phyloP scores from a whole-genome alignment of 495 filamentous ascomycete genomes.

The Aspergillus diversus region DNA sequence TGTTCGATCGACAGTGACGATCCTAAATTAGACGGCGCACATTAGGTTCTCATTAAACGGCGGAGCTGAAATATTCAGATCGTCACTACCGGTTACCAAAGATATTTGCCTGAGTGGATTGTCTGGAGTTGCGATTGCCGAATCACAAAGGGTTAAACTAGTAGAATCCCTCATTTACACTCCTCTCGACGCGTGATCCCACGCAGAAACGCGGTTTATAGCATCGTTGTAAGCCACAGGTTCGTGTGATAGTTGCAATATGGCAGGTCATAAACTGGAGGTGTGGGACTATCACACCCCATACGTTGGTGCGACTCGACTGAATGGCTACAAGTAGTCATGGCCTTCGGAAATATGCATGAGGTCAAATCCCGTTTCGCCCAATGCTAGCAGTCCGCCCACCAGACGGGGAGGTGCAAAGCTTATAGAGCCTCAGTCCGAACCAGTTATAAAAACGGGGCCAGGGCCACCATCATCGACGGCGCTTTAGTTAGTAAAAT shows the following conservation, averaged over 20 bases:
- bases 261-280: slow-evolving; percentile 8
- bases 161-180: slow-evolving; percentile 1
- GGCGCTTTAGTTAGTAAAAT: neutral
- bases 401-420: neutral
- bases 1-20: slow-evolving; percentile 9
- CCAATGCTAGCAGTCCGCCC: neutral
- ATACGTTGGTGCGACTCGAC: slow-evolving; percentile 15
- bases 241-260: slow-evolving; percentile 3
- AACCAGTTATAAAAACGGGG: slow-evolving; percentile 17
- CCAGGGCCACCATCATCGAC: neutral
- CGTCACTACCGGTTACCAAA: slow-evolving; percentile 10
- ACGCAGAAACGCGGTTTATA: slow-evolving; percentile 8
- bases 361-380: slow-evolving; percentile 1
- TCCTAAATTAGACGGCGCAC: slow-evolving; percentile 2
- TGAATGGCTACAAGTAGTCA: slow-evolving; percentile 11
- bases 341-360: slow-evolving; percentile 14
- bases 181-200: slow-evolving; percentile 7
- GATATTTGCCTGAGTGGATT: slow-evolving; percentile 9
- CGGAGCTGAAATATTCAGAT: slow-evolving; percentile 3
- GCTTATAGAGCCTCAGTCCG: slow-evolving; percentile 3
- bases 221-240: slow-evolving; percentile 16
- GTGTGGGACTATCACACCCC: slow-evolving; percentile 8
- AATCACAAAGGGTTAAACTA: slow-evolving; percentile 15
- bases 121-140: slow-evolving; percentile 5
- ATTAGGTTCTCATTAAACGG: neutral